Base-by-base conservation (phyloP, 768 basidiomycete genomes). In the Trametes coccinea region DNA sequence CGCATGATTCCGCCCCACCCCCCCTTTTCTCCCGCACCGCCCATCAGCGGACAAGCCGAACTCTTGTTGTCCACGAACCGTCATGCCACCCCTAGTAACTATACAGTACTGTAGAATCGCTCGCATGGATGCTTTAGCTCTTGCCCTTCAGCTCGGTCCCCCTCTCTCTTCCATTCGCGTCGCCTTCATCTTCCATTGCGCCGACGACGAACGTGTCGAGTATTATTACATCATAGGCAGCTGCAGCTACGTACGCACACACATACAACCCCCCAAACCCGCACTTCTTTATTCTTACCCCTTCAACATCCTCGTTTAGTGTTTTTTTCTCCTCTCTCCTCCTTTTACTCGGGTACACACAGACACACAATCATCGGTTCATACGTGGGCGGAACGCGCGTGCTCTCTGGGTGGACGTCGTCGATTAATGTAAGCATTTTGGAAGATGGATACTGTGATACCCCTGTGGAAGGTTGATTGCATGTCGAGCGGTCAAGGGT, bases 61-160 rank as follows among this genome's bases (percentile, higher is more conserved):
- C 55, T 39, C 46, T 22, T 56, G 46, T 27, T 51, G 47, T 50
- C 40, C 56, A 58, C 57, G 57, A 59, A 14, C 52, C 53, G 45
- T 47, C 59, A 60, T 54, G 59, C 52, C 59, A 17, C 53, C 9
- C 52, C 22, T 40, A 53, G 50, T 47, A 46, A 27, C 16, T 49
- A 54, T 54, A 53, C 59, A 54, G 17, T 54, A 60, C n/a, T 53
- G 59, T 60, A 60, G 59, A 54, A 53, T 37, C 53, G 34, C 53
- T n/a, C 31, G 11, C 59, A 46, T 14, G 59, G 59, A 60, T 60
- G 52, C 59, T 60, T 51, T 44, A 22, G 22, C 22, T 22, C 22
- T 22, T 22, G 22, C 22, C 22, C 30, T 30, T 49, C 30, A 16
- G 14, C 34, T 9, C 13, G n/a, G 22, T 22, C 56, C 51, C 52